phyloP scores from a whole-genome alignment of 2,329 filamentous ascomycete genomes.

The Neonectria punicea region DNA sequence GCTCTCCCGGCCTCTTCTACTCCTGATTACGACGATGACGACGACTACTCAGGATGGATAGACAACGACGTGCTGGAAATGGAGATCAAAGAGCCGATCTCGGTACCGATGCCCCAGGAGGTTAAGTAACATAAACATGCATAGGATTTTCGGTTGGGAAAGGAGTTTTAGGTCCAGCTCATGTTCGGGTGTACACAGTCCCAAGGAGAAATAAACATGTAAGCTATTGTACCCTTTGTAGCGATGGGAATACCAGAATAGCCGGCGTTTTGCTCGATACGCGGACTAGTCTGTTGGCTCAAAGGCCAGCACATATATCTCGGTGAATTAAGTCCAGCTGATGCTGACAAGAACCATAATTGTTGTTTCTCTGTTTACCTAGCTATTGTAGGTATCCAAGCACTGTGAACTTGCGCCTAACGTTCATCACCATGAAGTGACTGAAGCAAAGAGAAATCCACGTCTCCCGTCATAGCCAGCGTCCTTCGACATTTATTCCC shows the following conservation, averaged over 20 bases:
- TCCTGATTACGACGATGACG: conserved; percentile 44
- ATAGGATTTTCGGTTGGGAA: conserved; percentile 7
- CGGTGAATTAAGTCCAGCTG: not conserved
- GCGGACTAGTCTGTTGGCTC: not conserved
- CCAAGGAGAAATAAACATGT: conserved; percentile 18
- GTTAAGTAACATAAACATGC: conserved; percentile 33
- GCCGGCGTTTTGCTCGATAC: not conserved
- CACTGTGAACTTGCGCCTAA: not conserved
- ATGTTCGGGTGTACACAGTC: conserved; percentile 22
- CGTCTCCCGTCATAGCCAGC: not conserved
- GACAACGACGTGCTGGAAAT: conserved; percentile 45
- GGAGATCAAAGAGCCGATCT: conserved; percentile 34
- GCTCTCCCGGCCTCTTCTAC: conserved; percentile 18
- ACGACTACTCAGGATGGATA: conserved; percentile 52
- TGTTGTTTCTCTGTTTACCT: not conserved
- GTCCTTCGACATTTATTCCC: not conserved
- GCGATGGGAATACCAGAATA: not conserved
- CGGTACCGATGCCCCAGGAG: conserved; percentile 29
- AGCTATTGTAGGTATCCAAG: not conserved
- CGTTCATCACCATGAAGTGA: not conserved
- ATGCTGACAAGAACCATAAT: not conserved
- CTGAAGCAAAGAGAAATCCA: not conserved
- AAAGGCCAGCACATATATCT: not conserved
- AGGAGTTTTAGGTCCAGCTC: conserved; percentile 28
- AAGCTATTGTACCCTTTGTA: not conserved